phyloP scores from a whole-genome alignment of 1,284 basidiomycete genomes.

The Heimioporus retisporus region DNA sequence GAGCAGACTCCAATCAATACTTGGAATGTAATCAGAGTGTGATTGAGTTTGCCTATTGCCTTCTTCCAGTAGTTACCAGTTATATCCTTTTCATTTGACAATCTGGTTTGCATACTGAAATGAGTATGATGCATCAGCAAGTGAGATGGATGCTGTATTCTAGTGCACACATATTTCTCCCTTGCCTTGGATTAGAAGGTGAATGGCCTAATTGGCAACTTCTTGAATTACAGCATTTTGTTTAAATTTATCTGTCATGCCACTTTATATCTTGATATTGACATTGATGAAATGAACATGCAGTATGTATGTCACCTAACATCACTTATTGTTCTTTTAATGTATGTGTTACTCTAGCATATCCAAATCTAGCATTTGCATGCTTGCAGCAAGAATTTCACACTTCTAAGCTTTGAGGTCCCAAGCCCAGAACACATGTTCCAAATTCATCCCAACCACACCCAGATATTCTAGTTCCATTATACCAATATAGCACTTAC shows the following conservation, averaged over 20 bases:
- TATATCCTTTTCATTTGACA: conserved; percentile 99
- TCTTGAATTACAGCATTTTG: conserved; percentile 80
- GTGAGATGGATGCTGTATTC: conserved; percentile 99
- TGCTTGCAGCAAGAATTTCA: too few species aligned
- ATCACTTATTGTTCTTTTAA: conserved; percentile 11
- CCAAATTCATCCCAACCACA: too few species aligned
- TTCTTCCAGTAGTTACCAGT: conserved; percentile 49
- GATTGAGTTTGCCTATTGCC: too few species aligned
- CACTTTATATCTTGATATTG: conserved; percentile 97
- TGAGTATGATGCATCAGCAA: conserved; percentile 99
- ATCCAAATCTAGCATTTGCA: conserved; percentile 75
- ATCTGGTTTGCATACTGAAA: conserved; percentile 94
- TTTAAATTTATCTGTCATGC: conserved; percentile 96
- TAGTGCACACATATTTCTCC: conserved; percentile 59
- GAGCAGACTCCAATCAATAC: too few species aligned
- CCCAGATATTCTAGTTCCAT: too few species aligned
- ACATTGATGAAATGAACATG: conserved; percentile 99
- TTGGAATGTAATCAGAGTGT: too few species aligned
- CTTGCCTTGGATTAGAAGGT: too few species aligned
- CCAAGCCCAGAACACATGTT: too few species aligned
- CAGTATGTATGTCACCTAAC: conserved; percentile 70
- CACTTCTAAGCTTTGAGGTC: too few species aligned
- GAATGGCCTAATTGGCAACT: too few species aligned
- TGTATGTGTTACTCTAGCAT: conserved; percentile 63
- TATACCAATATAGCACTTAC: too few species aligned